Percentiles rank a stretch among this genome's conserved stretches.
phyloP scores from a whole-genome alignment of 2,329 filamentous ascomycete genomes.

The Coniochaeta sp. region DNA sequence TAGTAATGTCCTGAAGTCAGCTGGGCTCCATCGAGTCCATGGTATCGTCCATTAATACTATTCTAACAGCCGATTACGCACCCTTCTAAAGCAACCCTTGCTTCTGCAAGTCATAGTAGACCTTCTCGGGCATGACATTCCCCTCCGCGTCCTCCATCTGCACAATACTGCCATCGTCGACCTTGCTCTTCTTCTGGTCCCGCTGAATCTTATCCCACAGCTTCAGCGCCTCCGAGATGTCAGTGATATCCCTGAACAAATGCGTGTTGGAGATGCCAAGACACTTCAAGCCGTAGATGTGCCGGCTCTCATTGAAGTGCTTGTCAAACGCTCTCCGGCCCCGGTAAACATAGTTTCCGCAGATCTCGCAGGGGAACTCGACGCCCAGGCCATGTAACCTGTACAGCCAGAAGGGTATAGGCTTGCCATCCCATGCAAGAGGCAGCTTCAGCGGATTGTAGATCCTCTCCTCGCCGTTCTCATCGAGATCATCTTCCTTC shows the following conservation, averaged over 20 bases:
- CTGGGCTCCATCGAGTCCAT: not conserved
- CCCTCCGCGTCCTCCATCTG: constrained; percentile 98
- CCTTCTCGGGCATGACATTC: constrained; percentile 98
- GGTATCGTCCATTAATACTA: not conserved
- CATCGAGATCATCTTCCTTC: constrained; percentile 60
- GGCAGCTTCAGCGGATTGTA: constrained; percentile 97
- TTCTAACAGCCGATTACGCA: not conserved
- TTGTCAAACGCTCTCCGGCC: constrained; percentile 94
- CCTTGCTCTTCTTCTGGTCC: constrained; percentile 71
- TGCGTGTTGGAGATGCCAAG: constrained; percentile 87
- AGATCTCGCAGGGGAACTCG: constrained; percentile 93
- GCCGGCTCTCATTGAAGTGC: constrained; percentile 90
- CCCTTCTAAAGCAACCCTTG: constrained; percentile 65
- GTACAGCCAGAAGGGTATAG: constrained; percentile 98
- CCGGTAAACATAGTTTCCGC: constrained; percentile 99
- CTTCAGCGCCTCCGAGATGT: constrained; percentile 79
- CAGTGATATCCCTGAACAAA: constrained; percentile 88
- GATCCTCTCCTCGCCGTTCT: constrained; percentile 76
- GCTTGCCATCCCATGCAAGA: constrained; percentile 96
- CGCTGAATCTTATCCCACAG: constrained; percentile 91
- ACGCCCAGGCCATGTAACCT: constrained; percentile 92
- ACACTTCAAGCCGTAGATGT: constrained; percentile 90
- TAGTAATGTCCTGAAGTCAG: no score
- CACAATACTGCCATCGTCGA: constrained; percentile 75
- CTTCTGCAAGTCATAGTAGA: constrained; percentile 91